Conservation (phyloP, 2,329 filamentous ascomycete species). For the Juglanconis sp. region DNA sequence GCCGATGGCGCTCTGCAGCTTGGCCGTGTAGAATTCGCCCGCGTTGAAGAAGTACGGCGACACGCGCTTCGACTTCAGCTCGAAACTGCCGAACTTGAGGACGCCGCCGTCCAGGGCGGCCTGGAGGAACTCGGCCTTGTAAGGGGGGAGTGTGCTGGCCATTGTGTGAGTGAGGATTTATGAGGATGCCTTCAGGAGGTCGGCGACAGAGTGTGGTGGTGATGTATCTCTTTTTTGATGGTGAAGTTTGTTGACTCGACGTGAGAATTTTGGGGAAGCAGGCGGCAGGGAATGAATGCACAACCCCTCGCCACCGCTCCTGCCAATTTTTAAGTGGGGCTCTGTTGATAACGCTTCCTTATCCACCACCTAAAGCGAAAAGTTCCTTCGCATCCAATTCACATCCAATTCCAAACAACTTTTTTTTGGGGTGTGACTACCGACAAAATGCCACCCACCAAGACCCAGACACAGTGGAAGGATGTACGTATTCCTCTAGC, state of each 20-base stretch:
- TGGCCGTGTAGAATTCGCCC: constrained; percentile 80
- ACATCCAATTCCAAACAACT: background rate
- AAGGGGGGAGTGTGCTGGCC: constrained; percentile 45
- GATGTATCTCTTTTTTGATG: background rate
- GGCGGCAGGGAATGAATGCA: too few species aligned
- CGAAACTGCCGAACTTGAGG: constrained; percentile 79
- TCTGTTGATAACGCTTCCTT: too few species aligned
- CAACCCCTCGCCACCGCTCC: too few species aligned
- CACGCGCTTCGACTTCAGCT: constrained; percentile 85
- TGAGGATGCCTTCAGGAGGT: background rate
- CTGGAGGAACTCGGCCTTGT: constrained; percentile 71
- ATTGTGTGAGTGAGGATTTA: background rate
- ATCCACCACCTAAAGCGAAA: too few species aligned
- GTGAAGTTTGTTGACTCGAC: background rate
- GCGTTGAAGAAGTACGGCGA: constrained; percentile 99
- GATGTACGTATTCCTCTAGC: background rate
- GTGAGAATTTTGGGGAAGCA: background rate
- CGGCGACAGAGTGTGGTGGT: background rate
- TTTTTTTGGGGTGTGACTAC: background rate
- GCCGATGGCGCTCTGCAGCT: constrained; percentile 73
- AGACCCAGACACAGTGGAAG: constrained; percentile 16
- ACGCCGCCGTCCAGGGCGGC: constrained; percentile 66
- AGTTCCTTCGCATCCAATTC: background rate
- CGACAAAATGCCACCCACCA: constrained; percentile 11
- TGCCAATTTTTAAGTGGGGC: too few species aligned